phyloP scores from a whole-genome alignment of 31 red algal genomes.

The Porphyra umbilicalis region DNA sequence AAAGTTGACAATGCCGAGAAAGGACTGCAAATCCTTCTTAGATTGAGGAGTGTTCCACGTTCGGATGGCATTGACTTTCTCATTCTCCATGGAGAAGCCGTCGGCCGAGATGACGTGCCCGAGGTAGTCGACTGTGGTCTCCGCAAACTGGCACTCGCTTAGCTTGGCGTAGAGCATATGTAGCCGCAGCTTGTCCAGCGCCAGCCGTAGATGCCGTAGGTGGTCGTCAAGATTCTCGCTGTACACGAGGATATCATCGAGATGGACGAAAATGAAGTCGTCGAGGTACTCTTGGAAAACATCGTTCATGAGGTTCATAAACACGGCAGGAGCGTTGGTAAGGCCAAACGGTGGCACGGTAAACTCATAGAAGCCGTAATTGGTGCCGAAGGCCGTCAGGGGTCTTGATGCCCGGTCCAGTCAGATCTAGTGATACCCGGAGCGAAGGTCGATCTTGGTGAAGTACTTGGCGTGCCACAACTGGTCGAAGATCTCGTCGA shows the following conservation, averaged over 20 bases:
- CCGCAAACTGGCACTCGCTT: conserved; percentile 14
- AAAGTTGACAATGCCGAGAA: conserved; percentile 28
- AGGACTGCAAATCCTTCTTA: conserved; percentile 20
- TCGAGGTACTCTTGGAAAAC: conserved; percentile 12
- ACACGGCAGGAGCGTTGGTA: background rate
- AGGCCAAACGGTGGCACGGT: conserved; percentile 13
- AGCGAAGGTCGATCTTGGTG: too few relatives aligned
- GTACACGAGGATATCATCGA: too few relatives aligned
- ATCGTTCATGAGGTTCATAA: background rate
- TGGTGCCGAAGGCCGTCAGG: too few relatives aligned
- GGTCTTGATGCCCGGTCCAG: too few relatives aligned
- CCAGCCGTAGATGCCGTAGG: conserved; percentile 7
- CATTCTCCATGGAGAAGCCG: conserved; percentile 5
- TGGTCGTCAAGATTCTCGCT: too few relatives aligned
- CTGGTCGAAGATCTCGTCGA: too few relatives aligned
- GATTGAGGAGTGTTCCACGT: too few relatives aligned
- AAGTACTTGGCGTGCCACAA: too few relatives aligned
- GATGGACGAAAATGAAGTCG: too few relatives aligned
- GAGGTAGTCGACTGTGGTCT: too few relatives aligned
- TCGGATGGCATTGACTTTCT: conserved; percentile 20
- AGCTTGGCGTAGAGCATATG: conserved; percentile 20
- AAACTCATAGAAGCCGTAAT: conserved; percentile 14
- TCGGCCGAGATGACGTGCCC: background rate
- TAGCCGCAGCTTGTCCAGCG: conserved; percentile 7
- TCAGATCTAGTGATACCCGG: too few relatives aligned